A percentile compares a stretch with the other conserved stretches of the same genome.
Conservation (phyloP, 2,329 filamentous ascomycete species). For the Penicillium sp. region DNA sequence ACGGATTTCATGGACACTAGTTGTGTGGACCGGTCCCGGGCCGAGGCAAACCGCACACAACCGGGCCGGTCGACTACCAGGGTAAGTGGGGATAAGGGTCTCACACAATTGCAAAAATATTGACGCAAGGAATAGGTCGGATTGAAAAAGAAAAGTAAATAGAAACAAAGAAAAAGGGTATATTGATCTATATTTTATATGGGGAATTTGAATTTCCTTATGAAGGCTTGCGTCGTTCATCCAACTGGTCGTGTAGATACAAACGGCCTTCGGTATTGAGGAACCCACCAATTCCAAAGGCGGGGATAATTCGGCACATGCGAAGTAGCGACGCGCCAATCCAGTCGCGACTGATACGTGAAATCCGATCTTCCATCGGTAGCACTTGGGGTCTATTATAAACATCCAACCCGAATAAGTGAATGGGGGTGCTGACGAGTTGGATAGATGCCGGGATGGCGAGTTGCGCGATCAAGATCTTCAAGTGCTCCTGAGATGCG, state of each 20-base stretch:
- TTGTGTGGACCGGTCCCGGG: neutral
- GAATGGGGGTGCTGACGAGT: conserved; percentile 74
- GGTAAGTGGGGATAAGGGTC: neutral
- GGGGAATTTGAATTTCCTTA: neutral
- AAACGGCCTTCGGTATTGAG: conserved; percentile 61
- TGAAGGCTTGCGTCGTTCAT: conserved; percentile 13
- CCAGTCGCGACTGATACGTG: conserved; percentile 71
- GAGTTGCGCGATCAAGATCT: conserved; percentile 82
- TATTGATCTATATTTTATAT: conserved; percentile 23
- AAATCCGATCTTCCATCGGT: conserved; percentile 57
- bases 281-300: conserved; percentile 83
- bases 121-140: neutral
- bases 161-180: conserved; percentile 19
- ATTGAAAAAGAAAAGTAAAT: neutral
- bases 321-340: conserved; percentile 68
- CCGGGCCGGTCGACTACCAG: conserved; percentile 16
- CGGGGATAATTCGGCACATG: conserved; percentile 80
- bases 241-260: conserved; percentile 30
- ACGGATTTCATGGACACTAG: neutral
- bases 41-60: conserved; percentile 18
- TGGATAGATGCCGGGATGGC: conserved; percentile 75
- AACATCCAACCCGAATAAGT: conserved; percentile 77
- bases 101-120: neutral
- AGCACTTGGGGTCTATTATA: conserved; percentile 65
- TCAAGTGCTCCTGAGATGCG: conserved; percentile 74